Evolutionary conservation across 345 rosid genomes (phyloP).

Genomic region (Alliaria petiolata): DNA sequence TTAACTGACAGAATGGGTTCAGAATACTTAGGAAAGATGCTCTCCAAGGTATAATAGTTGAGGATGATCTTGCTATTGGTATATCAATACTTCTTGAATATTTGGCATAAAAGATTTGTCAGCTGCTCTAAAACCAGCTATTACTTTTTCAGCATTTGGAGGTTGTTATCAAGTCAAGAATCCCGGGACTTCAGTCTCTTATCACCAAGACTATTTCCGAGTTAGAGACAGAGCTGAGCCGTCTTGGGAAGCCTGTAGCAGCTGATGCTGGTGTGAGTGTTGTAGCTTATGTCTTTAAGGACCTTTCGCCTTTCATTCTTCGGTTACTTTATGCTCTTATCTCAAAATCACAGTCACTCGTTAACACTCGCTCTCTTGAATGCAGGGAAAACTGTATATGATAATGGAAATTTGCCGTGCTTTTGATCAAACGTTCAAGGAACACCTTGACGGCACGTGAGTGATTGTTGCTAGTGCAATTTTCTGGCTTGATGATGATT

Average conservation of each 20-base stretch:
- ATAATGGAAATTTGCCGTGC: conserved; percentile 92
- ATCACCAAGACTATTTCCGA: conserved; percentile 79
- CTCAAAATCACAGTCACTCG: background rate
- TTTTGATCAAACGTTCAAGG: conserved; percentile 92
- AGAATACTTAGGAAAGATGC: conserved; percentile 84
- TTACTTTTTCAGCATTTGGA: conserved; percentile 79
- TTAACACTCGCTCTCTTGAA: conserved; percentile 3
- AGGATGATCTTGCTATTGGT: background rate
- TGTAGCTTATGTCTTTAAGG: background rate
- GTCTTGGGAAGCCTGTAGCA: conserved; percentile 91
- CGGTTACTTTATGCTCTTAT: conserved; percentile 3
- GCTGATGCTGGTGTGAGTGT: conserved; percentile 85
- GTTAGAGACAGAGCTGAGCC: conserved; percentile 77
- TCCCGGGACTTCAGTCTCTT: conserved; percentile 90
- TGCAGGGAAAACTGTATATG: conserved; percentile 89
- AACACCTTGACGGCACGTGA: conserved; percentile 89
- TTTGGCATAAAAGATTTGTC: background rate
- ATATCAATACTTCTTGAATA: background rate
- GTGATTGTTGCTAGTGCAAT: background rate
- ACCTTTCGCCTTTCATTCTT: background rate
- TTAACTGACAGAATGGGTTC: conserved; percentile 84
- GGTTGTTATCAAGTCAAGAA: conserved; percentile 89
- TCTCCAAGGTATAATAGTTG: conserved; percentile 78
- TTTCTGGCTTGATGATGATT: background rate
- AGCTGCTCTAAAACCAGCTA: conserved; percentile 14